Evolutionary conservation across 1,139 yeast genomes (phyloP).

Genomic region (Yamadazyma blattariae): DNA sequence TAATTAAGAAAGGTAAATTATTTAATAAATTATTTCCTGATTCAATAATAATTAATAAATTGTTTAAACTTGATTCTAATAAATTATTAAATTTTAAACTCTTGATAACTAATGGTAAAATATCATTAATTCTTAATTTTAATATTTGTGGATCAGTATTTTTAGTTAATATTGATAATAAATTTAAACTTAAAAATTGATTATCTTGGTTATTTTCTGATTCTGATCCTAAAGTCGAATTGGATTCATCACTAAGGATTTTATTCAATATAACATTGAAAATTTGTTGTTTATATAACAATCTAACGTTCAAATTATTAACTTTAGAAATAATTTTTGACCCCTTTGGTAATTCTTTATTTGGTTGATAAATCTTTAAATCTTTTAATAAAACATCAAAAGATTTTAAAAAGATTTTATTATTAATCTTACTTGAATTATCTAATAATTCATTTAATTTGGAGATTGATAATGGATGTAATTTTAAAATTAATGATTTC

Average conservation of each 20-base stretch:
- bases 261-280: slow-evolving; percentile 57
- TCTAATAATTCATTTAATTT: slow-evolving; percentile 35
- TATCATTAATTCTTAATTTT: slow-evolving; percentile 54
- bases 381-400: slow-evolving; percentile 68
- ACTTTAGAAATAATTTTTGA: slow-evolving; percentile 44
- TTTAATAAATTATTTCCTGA: slow-evolving; percentile 8
- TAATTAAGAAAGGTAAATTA: slow-evolving; percentile 57
- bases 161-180: slow-evolving; percentile 65
- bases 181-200: slow-evolving; percentile 43
- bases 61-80: slow-evolving; percentile 60
- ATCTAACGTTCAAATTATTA: slow-evolving; percentile 55
- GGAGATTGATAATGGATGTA: slow-evolving; percentile 46
- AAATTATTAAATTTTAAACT: slow-evolving; percentile 51
- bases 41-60: slow-evolving; percentile 44
- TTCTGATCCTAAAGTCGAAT: slow-evolving; percentile 20
- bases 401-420: slow-evolving; percentile 43
- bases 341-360: slow-evolving; percentile 30
- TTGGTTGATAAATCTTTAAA: slow-evolving; percentile 46
- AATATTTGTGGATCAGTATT: slow-evolving; percentile 58
- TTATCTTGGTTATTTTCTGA: neutral
- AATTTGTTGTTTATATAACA: slow-evolving; percentile 75
- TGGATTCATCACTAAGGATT: slow-evolving; percentile 30
- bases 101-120: slow-evolving; percentile 70
- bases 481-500: slow-evolving; percentile 65
- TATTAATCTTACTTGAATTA: slow-evolving; percentile 31